phyloP scores from a whole-genome alignment of 306 rosid species.

The Senna tora region DNA sequence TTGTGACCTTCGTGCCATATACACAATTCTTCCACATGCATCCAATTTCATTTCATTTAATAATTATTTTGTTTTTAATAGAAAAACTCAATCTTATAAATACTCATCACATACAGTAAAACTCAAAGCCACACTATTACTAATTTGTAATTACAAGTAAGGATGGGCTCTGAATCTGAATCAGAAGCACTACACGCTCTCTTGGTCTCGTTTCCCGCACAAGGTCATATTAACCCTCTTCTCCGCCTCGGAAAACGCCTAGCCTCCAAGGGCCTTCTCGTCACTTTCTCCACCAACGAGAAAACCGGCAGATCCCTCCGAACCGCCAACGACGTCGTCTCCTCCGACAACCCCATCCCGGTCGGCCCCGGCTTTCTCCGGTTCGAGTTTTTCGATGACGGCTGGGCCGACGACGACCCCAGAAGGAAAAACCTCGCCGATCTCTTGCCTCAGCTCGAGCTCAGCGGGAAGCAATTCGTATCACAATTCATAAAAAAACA shows the following conservation, averaged over 20 bases:
- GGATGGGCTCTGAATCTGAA: conserved; percentile 42
- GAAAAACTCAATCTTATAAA: too few relatives aligned
- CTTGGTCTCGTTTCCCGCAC: conserved; percentile 64
- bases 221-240: conserved; percentile 82
- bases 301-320: conserved; percentile 46
- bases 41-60: too few relatives aligned
- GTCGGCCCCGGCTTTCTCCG: conserved; percentile 60
- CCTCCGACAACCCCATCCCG: conserved; percentile 27
- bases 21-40: too few relatives aligned
- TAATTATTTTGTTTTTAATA: too few relatives aligned
- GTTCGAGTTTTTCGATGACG: conserved; percentile 45
- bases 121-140: too few relatives aligned
- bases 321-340: conserved; percentile 45
- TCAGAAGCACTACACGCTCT: conserved; percentile 39
- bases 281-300: conserved; percentile 56
- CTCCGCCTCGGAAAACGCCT: conserved; percentile 66
- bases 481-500: background rate
- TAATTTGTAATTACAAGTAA: too few relatives aligned
- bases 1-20: too few relatives aligned
- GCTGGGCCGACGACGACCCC: conserved; percentile 1
- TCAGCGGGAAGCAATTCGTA: background rate
- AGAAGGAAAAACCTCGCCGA: background rate
- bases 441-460: background rate
- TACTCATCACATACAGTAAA: too few relatives aligned
- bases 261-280: conserved; percentile 64